Evolutionary conservation across 2,329 filamentous ascomycete species (phyloP), one percentile per base, ranked within the genome.

Genomic region (Epichloe festucae): DNA sequence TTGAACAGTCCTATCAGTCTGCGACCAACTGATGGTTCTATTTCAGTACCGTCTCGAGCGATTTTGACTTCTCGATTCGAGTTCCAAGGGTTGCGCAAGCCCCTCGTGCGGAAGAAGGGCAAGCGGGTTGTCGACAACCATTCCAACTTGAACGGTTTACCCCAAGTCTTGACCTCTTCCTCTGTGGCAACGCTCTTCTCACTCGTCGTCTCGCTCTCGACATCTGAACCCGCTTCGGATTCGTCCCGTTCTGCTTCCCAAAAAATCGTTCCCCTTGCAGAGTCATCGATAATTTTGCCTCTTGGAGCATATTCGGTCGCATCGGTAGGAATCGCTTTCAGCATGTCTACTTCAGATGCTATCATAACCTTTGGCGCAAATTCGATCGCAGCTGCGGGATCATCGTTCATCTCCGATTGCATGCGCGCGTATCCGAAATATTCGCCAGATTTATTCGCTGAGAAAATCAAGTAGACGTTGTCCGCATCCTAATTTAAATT

Each of bases 391-490:
- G 83, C 79, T 0, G 76, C 75, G 11, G 84, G 81, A 58, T 95
- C 86, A 51, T 90, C 79, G 58, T 85, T 83, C 60, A 96, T 95
- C 4, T 82, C 73, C 21, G 91, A 95, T 10, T 76, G 73, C 91
- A 97, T 97, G 39, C 86, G 82, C 19, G 90, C 91, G 62, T 95
- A 96, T 19, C 91, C 91, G 68, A 93, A 96, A 63, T 96, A 97
- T 67, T 96, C 91, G 12, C 91, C 91, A 0, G 91, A 96, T 63
- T 96, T 96, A 67, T 97, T 97, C 12, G 91, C 91, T 1, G 91
- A 97, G 66, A 97, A 97, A 14, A 97, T 81, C 34, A 97, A 74
- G 62, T 90, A 96, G 1, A 97, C 90, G 60, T 85, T 87, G 50
- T 94, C 87, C 14, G 83, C 80, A 10, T 75, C 73, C 89, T 95